A percentile compares a stretch with the other conserved stretches of the same genome.
These are phyloP conservation scores for Scleromitrula shiraiana DNA, from an alignment of 2,329 filamentous ascomycete genomes.

Conservation along the genomic window DNA sequence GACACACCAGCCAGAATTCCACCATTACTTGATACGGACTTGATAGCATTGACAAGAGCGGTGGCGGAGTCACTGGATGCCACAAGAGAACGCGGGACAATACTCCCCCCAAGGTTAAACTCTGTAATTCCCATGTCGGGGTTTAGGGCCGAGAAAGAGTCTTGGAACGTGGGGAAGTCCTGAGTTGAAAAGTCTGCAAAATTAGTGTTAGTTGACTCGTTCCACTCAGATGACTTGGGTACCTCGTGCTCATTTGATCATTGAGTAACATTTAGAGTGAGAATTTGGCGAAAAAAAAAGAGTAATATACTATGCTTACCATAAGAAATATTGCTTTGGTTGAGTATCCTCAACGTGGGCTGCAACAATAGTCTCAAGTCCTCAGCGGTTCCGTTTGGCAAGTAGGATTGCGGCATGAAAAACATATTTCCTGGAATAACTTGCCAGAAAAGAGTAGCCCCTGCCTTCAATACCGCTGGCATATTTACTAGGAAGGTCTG, in stretches of 20 bases:
- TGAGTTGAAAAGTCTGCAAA: background rate
- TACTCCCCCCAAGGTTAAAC: conserved; percentile 7
- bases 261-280: background rate
- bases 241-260: too few relatives aligned
- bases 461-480: conserved; percentile 2
- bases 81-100: conserved; percentile 5
- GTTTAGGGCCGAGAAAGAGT: conserved; percentile 3
- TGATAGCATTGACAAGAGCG: conserved; percentile 1
- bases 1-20: conserved; percentile 7
- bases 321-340: conserved; percentile 3
- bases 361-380: conserved; percentile 1
- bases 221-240: too few relatives aligned
- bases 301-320: background rate
- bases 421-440: conserved; percentile 10
- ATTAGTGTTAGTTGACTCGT: background rate
- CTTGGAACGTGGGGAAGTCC: conserved; percentile 6
- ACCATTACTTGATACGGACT: conserved; percentile 2
- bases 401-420: conserved; percentile 6
- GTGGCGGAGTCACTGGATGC: background rate
- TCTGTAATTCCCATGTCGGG: conserved; percentile 3
- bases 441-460: conserved; percentile 1
- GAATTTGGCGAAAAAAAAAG: background rate
- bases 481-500: conserved; percentile 4
- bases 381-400: conserved; percentile 6
- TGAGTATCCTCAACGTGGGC: background rate